A percentile compares a stretch with the other conserved stretches of the same genome.
phyloP scores from a whole-genome alignment of 192 early-diverging fungal species.

The Podila epigama region DNA sequence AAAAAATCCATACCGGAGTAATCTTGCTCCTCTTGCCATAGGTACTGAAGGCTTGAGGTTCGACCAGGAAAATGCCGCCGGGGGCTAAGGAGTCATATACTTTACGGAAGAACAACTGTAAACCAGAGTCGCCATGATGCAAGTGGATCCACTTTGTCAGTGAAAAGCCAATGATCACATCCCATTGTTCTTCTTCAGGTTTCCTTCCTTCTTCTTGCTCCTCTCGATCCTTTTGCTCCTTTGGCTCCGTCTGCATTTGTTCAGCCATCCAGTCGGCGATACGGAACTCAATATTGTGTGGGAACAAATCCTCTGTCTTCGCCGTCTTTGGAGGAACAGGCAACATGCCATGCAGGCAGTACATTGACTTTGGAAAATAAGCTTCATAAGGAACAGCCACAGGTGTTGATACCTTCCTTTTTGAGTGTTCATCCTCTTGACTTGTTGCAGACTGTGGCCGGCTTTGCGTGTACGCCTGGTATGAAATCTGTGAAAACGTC shows the following conservation, averaged over 20 bases:
- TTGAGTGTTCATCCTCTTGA: background rate
- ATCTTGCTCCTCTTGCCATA: conserved; percentile 60
- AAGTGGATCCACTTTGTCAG: conserved; percentile 89
- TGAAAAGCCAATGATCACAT: conserved; percentile 74
- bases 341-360: conserved; percentile 22
- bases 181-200: conserved; percentile 52
- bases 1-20: conserved; percentile 23
- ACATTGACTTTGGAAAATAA: conserved; percentile 19
- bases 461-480: conserved; percentile 14
- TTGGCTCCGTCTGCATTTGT: background rate
- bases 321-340: conserved; percentile 14
- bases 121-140: conserved; percentile 71
- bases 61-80: conserved; percentile 74
- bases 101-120: conserved; percentile 72
- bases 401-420: background rate
- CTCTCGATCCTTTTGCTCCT: background rate
- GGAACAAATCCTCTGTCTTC: conserved; percentile 51
- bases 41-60: conserved; percentile 68
- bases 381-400: conserved; percentile 16
- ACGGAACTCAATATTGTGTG: conserved; percentile 67
- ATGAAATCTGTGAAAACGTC: conserved; percentile 50
- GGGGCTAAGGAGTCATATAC: conserved; percentile 59
- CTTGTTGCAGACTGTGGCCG: background rate
- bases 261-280: conserved; percentile 65
- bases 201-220: background rate